A percentile compares a stretch with the other conserved stretches of the same genome.
Evolutionary conservation across 768 basidiomycete species (phyloP).

Genomic region (Lactifluus hygrophoroides): DNA sequence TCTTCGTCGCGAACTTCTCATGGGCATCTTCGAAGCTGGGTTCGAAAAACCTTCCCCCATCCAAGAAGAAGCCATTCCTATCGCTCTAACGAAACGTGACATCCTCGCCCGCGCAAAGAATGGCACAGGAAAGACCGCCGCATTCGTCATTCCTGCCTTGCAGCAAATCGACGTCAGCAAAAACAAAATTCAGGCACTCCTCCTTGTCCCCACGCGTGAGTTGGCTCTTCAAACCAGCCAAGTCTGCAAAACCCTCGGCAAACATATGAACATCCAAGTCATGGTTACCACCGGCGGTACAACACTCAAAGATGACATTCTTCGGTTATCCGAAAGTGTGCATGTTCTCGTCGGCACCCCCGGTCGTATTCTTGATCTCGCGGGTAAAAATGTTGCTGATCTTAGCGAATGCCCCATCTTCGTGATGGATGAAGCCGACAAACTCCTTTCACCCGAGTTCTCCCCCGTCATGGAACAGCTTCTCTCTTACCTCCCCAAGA

Average conservation of each 20-base stretch:
- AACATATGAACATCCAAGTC: slow-evolving; percentile 91
- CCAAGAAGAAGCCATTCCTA: slow-evolving; percentile 97
- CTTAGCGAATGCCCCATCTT: slow-evolving; percentile 91
- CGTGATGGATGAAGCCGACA: slow-evolving; percentile 99
- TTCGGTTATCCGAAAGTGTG: slow-evolving; percentile 81
- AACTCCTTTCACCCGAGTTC: slow-evolving; percentile 94
- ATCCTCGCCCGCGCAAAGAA: slow-evolving; percentile 94
- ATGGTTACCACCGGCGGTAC: slow-evolving; percentile 99
- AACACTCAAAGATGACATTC: slow-evolving; percentile 95
- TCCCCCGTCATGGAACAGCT: slow-evolving; percentile 98
- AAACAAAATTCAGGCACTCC: slow-evolving; percentile 88
- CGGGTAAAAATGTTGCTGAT: slow-evolving; percentile 89
- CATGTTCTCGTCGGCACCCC: slow-evolving; percentile 98
- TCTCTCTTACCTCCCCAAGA: slow-evolving; percentile 70
- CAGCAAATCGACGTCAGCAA: slow-evolving; percentile 81
- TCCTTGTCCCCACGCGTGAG: slow-evolving; percentile 98
- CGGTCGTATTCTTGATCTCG: slow-evolving; percentile 90
- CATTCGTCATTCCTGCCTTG: slow-evolving; percentile 95
- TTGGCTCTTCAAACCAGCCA: slow-evolving; percentile 97
- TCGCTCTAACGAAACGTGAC: slow-evolving; percentile 89
- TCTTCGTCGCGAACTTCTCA: slow-evolving; percentile 88
- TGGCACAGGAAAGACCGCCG: slow-evolving; percentile 96
- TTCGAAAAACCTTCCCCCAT: slow-evolving; percentile 96
- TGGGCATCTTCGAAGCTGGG: slow-evolving; percentile 99
- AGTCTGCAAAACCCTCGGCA: slow-evolving; percentile 94